Evolutionary conservation across 164 flowering plant genomes (phyloP), one percentile per base, ranked within the genome.

Genomic region (Platanus orientalis): DNA sequence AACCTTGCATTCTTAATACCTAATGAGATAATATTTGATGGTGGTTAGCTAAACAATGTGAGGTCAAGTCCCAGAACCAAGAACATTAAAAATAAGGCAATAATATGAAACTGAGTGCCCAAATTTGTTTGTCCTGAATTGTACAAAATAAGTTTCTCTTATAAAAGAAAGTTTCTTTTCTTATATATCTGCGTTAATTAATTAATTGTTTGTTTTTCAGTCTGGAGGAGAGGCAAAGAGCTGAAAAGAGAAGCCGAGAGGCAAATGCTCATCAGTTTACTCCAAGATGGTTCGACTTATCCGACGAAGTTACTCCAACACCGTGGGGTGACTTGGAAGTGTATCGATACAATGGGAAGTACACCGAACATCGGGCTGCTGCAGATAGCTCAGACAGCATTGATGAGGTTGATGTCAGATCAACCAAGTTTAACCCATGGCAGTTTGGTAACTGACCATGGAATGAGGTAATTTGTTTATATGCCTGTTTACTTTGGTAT

Each of bases 281-380:
- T 32, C 86, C 92, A 23, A 77, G 81, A 73, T 87, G 92, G 89
- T 87, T 87, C 63, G 87, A 83, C 56, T 13, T 76, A 21, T 73
- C 85, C 0, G 83, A 69, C 0, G 89, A 87, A 60, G 70, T 83
- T 26, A 60, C 81, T 5, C 34, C 84, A 5, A 87, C 92, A 14
- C 88, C 89, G 58, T 87, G 89, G 85, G 89, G 83, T 52, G 88
- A 84, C 14, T 65, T 87, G 79, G 89, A 84, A 70, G 69, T 87
- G 28, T 87, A 81, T 64, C 71, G 68, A 40, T 83, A 67, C 64
- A 84, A 84, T 57, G 81, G 85, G 7, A 84, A 80, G 62, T 87
- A 83, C 67, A 51, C 71, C 3, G 73, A 77, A 48, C 83, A 83
- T 52, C 82, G 82, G 12, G 80, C 82, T 63, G 68, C 73, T 32